A percentile compares a stretch with the other conserved stretches of the same genome.
phyloP scores from a whole-genome alignment of 2,329 filamentous ascomycete species.

The Colletotrichum sublineola region DNA sequence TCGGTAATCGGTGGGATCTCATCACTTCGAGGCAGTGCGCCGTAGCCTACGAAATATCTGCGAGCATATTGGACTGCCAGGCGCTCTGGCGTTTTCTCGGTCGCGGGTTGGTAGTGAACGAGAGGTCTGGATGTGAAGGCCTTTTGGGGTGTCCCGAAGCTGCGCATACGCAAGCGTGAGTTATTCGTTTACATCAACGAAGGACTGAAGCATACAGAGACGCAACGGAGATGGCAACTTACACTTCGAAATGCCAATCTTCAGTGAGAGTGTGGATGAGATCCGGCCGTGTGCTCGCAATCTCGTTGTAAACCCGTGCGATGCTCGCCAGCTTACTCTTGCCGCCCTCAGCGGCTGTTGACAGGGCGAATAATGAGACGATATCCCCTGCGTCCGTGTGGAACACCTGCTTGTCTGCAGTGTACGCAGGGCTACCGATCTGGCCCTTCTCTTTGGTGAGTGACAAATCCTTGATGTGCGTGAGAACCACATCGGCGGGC shows the following conservation, averaged over 20 bases:
- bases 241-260: conserved; percentile 63
- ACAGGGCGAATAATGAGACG: conserved; percentile 69
- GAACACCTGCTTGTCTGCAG: conserved; percentile 72
- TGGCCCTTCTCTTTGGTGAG: conserved; percentile 48
- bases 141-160: conserved; percentile 64
- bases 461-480: conserved; percentile 74
- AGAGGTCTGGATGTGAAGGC: conserved; percentile 65
- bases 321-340: conserved; percentile 70
- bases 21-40: conserved; percentile 63
- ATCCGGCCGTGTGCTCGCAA: conserved; percentile 72
- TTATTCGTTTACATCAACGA: neutral
- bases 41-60: conserved; percentile 70
- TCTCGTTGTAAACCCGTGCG: conserved; percentile 73
- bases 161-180: conserved; percentile 45
- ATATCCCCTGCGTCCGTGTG: conserved; percentile 73
- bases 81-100: conserved; percentile 61
- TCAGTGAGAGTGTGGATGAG: conserved; percentile 68
- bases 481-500: conserved; percentile 65
- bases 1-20: conserved; percentile 69
- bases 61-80: conserved; percentile 72
- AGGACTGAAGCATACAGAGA: neutral
- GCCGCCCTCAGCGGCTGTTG: conserved; percentile 66
- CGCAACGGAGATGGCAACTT: conserved; percentile 43
- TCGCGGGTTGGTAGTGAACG: conserved; percentile 67
- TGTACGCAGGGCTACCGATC: conserved; percentile 72